Evolutionary conservation across 805 yeast species (phyloP).

Genomic region (Lachancea sp.): DNA sequence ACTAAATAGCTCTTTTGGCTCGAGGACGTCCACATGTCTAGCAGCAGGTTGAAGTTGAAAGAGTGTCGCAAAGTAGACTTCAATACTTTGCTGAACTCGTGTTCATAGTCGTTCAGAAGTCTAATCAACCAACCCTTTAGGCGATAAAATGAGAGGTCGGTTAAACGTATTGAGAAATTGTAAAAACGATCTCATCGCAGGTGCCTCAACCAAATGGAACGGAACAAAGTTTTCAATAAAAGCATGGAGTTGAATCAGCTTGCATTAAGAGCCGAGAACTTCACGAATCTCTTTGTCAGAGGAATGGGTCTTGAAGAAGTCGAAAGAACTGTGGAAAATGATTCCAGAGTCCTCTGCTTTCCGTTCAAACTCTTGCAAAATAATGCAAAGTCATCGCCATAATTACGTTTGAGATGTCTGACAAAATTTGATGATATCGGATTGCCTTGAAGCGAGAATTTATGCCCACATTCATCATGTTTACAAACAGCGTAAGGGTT

Average conservation of each 20-base stretch:
- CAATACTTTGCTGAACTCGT: conserved; percentile 9
- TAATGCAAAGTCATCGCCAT: conserved; percentile 8
- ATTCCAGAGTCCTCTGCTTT: conserved; percentile 1
- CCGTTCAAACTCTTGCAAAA: conserved; percentile 2
- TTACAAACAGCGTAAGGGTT: conserved; percentile 9
- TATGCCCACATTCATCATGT: conserved; percentile 10
- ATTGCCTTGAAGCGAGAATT: conserved; percentile 8
- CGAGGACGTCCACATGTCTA: conserved; percentile 10
- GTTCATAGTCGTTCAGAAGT: conserved; percentile 9
- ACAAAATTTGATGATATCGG: conserved; percentile 10
- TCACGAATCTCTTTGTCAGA: conserved; percentile 6
- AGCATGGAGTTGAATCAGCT: background rate
- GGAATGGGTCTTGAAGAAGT: conserved; percentile 5
- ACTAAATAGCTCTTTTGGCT: conserved; percentile 10
- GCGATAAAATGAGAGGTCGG: conserved; percentile 3
- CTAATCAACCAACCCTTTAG: conserved; percentile 6
- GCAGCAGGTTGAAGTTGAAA: conserved; percentile 5
- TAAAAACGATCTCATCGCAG: conserved; percentile 2
- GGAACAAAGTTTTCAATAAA: conserved; percentile 4
- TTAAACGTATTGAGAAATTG: background rate
- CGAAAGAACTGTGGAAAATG: conserved; percentile 3
- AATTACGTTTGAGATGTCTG: conserved; percentile 9
- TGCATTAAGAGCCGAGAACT: conserved; percentile 4
- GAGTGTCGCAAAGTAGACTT: conserved; percentile 4
- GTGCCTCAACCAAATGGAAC: conserved; percentile 4